Percentiles rank a stretch among this genome's conserved stretches.
These are phyloP conservation scores for Funneliformis mosseae DNA, from an alignment of 192 early-diverging fungal genomes.

Conservation along the genomic window DNA sequence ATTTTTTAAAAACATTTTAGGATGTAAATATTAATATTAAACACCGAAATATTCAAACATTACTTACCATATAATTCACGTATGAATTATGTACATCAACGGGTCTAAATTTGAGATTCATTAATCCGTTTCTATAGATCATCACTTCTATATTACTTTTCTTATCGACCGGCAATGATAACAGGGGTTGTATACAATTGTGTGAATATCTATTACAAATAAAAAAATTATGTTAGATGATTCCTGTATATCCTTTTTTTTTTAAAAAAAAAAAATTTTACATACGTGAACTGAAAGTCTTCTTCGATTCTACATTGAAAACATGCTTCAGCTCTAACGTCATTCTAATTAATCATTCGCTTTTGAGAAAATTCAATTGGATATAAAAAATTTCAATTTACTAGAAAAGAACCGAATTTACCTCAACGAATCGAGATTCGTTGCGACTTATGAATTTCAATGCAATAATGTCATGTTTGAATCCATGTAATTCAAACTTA, in stretches of 20 bases:
- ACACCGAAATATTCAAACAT: neutral
- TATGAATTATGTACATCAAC: neutral
- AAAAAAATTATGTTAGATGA: neutral
- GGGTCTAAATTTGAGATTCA: neutral
- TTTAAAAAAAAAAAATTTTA: neutral
- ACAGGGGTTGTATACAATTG: neutral
- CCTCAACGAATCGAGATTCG: neutral
- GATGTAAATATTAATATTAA: neutral
- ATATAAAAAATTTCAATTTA: neutral
- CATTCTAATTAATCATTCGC: neutral
- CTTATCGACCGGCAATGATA: neutral
- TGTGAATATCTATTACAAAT: neutral
- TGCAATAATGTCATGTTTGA: neutral
- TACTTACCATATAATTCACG: neutral
- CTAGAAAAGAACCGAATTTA: neutral
- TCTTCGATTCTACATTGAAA: neutral
- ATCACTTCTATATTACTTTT: neutral
- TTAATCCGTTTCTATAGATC: neutral
- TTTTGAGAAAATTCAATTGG: neutral
- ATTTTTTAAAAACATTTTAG: neutral
- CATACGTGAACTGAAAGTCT: neutral
- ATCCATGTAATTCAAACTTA: neutral
- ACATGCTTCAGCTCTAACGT: neutral
- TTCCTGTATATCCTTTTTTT: neutral
- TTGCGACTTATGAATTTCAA: neutral